Evolutionary conservation across 805 yeast genomes (phyloP).

Genomic region (Schizosaccharomyces lindneri): DNA sequence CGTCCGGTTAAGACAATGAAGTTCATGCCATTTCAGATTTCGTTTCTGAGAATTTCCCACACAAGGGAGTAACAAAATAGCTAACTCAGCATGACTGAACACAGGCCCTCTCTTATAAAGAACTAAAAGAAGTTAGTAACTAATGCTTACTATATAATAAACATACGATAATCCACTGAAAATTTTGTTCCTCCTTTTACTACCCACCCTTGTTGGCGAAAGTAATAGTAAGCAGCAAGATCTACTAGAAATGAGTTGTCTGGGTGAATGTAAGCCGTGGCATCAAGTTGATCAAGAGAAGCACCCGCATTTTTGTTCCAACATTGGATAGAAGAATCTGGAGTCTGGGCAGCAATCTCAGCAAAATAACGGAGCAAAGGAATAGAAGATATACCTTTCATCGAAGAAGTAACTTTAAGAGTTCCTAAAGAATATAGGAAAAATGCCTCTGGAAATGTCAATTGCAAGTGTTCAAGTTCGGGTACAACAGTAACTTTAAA

Average conservation of each 20-base stretch:
- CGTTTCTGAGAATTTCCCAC: slow-evolving; percentile 10
- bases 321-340: neutral
- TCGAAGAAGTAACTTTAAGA: slow-evolving; percentile 15
- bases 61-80: slow-evolving; percentile 27
- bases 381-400: neutral
- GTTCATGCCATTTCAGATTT: slow-evolving; percentile 29
- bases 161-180: slow-evolving; percentile 40
- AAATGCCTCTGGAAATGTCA: slow-evolving; percentile 52
- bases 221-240: slow-evolving; percentile 65
- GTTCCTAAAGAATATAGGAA: slow-evolving; percentile 38
- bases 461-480: slow-evolving; percentile 26
- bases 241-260: slow-evolving; percentile 23
- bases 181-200: slow-evolving; percentile 77
- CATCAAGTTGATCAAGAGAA: neutral
- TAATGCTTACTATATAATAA: neutral
- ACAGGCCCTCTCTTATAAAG: slow-evolving; percentile 86
- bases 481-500: neutral
- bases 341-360: slow-evolving; percentile 7
- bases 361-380: neutral
- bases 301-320: neutral
- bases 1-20: slow-evolving; percentile 50
- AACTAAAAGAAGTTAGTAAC: slow-evolving; percentile 11
- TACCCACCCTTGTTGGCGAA: slow-evolving; percentile 82
- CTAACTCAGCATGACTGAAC: slow-evolving; percentile 77
- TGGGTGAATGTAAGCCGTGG: slow-evolving; percentile 5